Percentiles rank a stretch among this genome's conserved stretches.
Evolutionary conservation across 768 basidiomycete species (phyloP).

Genomic region (Scleroderma bovista): DNA sequence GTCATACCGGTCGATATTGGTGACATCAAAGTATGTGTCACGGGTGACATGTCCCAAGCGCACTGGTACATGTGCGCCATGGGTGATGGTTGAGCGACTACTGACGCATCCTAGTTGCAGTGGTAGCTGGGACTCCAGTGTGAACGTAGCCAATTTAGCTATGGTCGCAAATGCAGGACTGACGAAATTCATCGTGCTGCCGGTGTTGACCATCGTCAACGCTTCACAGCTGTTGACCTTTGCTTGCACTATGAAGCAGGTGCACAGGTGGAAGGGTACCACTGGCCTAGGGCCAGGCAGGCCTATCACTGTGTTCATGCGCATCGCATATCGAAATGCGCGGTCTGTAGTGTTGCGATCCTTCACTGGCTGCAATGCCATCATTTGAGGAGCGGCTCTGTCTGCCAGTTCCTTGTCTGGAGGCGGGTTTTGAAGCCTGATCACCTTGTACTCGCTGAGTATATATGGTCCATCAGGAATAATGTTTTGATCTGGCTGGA

Average conservation of each 20-base stretch:
- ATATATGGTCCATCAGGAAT: too few species aligned
- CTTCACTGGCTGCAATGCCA: too few species aligned
- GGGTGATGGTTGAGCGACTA: constrained; percentile 24
- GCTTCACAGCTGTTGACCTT: not conserved
- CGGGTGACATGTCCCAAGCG: not conserved
- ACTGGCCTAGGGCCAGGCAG: not conserved
- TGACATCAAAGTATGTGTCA: constrained; percentile 26
- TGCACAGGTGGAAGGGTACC: too few species aligned
- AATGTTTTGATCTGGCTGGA: too few species aligned
- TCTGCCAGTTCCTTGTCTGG: too few species aligned
- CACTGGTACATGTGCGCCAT: constrained; percentile 15
- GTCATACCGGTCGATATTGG: constrained; percentile 34
- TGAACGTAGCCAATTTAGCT: not conserved
- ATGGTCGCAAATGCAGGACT: not conserved
- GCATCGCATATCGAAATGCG: too few species aligned
- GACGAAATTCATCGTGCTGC: not conserved
- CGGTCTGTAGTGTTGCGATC: not conserved
- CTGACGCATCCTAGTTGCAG: constrained; percentile 31
- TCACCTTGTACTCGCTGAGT: too few species aligned
- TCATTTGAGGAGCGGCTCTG: too few species aligned
- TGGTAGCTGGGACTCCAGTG: constrained; percentile 6
- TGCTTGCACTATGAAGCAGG: too few species aligned
- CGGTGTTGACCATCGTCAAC: not conserved
- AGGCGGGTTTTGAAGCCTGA: too few species aligned
- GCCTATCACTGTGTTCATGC: too few species aligned